Evolutionary conservation across 176 grass and related monocot species (phyloP), one percentile per base, ranked within the genome.

Genomic region (Urochloa ruziziensis): DNA sequence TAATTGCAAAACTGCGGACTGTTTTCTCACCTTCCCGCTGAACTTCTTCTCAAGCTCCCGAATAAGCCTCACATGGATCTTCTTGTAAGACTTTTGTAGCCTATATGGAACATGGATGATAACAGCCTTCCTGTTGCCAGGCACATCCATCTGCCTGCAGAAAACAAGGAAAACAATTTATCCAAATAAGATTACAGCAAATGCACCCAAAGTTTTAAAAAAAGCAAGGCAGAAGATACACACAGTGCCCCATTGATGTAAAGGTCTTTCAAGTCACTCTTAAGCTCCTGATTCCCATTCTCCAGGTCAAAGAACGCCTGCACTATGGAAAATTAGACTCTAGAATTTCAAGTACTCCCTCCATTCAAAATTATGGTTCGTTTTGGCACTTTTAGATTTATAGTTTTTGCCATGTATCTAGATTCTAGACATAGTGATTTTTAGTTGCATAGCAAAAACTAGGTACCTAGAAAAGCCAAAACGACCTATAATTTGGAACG

Each of bases 1-100:
- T 0, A 80, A 49, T 11, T 28, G 36, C 21, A 67, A 40, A 81
- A 81, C 24, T 35, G 39, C 32, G 24, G 54, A 53, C 21, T 6
- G 40, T 8, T 40, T 58, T 61, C 70, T 46, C 62, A 90, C 91
- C 86, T 89, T 94, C n/a, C 92, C 92, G 53, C 92, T 94, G 74
- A 94, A 91, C 30, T 94, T 94, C 86, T 94, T 94, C n/a, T n/a
- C 92, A 57, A 94, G 80, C 70, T 94, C 89, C 75, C 89, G 84
- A 51, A 91, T 86, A 36, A 94, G 81, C 65, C 84, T 94, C 39
- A 82, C 76, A 84, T 94, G 92, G 80, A 94, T 89, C 80, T 94
- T 94, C 83, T 79, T 94, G 60, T 87, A 89, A 5, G 80, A 80
- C 76, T 94, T 91, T 51, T 62, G 71, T 14, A 94, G 92, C 63